phyloP scores from a whole-genome alignment of 371 early-diverging fungal genomes.

The Scutellospora calospora region DNA sequence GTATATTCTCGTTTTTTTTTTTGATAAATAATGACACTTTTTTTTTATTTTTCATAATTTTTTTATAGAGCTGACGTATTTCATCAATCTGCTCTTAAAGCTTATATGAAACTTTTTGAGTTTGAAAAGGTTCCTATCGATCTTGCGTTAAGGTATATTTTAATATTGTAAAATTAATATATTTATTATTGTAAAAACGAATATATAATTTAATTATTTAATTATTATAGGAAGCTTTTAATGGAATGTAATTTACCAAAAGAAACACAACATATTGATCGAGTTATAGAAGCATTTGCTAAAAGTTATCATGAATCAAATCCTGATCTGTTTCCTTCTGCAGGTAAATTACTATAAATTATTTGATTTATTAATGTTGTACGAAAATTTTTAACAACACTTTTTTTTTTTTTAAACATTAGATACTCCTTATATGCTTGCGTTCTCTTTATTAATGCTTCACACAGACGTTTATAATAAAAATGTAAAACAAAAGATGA shows the following conservation, averaged over 20 bases:
- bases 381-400: not conserved
- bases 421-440: conserved; percentile 83
- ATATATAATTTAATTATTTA: too few relatives aligned
- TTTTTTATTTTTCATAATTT: not conserved
- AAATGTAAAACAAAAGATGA: conserved; percentile 86
- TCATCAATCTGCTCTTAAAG: conserved; percentile 27
- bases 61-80: conserved; percentile 10
- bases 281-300: conserved; percentile 89
- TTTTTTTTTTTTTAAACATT: not conserved
- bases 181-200: too few relatives aligned
- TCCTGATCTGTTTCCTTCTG: conserved; percentile 67
- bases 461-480: conserved; percentile 95
- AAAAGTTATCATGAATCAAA: conserved; percentile 80
- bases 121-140: conserved; percentile 41
- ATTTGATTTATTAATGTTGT: too few relatives aligned
- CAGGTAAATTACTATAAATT: conserved; percentile 59
- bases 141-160: conserved; percentile 41
- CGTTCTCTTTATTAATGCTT: conserved; percentile 87
- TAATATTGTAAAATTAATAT: not conserved
- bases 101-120: conserved; percentile 38
- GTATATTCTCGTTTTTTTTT: too few relatives aligned
- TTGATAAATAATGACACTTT: too few relatives aligned
- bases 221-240: conserved; percentile 69
- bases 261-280: conserved; percentile 93
- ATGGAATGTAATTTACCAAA: conserved; percentile 82